Evolutionary conservation across 192 early-diverging fungal species (phyloP).

Genomic region (Rhizophagus clarus): DNA sequence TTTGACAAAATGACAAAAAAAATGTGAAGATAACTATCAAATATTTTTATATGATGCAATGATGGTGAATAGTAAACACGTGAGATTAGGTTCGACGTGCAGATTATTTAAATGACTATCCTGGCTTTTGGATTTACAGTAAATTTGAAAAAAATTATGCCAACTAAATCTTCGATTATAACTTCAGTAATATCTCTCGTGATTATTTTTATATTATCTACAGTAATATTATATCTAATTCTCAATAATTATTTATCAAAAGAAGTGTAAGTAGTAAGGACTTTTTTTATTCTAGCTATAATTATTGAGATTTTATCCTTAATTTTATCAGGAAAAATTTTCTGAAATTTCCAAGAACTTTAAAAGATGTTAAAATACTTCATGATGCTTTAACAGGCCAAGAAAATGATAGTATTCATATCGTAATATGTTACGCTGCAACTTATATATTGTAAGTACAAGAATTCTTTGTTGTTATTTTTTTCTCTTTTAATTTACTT

Average conservation of each 20-base stretch:
- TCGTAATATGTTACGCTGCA: constrained; percentile 16
- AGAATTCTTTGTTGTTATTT: not conserved
- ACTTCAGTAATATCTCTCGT: not conserved
- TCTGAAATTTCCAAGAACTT: constrained; percentile 23
- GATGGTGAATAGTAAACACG: too few relatives aligned
- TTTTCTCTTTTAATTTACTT: not conserved
- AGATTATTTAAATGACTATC: too few relatives aligned
- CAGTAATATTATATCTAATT: not conserved
- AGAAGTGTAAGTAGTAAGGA: not conserved
- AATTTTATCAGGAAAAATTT: not conserved
- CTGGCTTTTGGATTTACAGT: too few relatives aligned
- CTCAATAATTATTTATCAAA: constrained; percentile 2
- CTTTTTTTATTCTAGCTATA: not conserved
- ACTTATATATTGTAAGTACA: constrained; percentile 28
- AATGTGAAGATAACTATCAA: too few relatives aligned
- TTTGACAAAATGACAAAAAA: too few relatives aligned
- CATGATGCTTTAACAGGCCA: constrained; percentile 9
- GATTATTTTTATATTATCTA: constrained; percentile 7
- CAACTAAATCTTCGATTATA: not conserved
- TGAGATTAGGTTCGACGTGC: too few relatives aligned
- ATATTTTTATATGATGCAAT: too few relatives aligned
- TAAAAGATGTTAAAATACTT: constrained; percentile 20
- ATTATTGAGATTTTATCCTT: not conserved
- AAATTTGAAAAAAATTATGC: too few relatives aligned
- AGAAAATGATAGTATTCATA: not conserved